Evolutionary conservation across 1,284 basidiomycete genomes (phyloP), one percentile per base, ranked within the genome.

Genomic region (Amylostereum areolatum): DNA sequence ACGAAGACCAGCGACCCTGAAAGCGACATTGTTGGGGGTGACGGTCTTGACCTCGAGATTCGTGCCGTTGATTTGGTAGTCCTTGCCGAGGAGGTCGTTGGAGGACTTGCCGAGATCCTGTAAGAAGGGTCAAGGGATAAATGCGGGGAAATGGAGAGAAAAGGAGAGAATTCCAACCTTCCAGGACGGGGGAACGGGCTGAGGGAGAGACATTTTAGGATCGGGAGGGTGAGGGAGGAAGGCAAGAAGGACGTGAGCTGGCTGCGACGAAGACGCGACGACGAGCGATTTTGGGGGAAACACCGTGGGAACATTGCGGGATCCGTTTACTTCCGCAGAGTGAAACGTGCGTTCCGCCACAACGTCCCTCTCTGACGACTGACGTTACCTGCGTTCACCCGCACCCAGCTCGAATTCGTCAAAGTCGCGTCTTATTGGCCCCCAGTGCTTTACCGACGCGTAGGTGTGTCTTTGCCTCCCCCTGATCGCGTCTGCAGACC

Each of bases 51-150:
- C 89, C 73, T 94, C 90, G 60, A 95, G 82, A 48, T 77, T 71
- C 52, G 80, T 86, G 42, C 83, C 88, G 62, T 76, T 73, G 80
- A 94, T 89, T 63, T 83, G 87, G 79, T 88, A 97, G 79, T 99
- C 97, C 80, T 90, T 95, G 71, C 78, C 78, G 61, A 99, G 80
- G 59, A 98, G 76, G 80, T 99, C 96, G 65, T 86, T 91, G 71
- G 94, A 92, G 60, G 93, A 94, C 84, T 97, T 97, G 73, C 95
- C 96, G 65, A 95, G 85, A 73, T 96, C 92, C 91, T 94, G 49
- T 36, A 53, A 9, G 47, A 6, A 7, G 8, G 12, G 25, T 3
- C 5, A 53, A 47, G 55, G 48, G 58, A 53, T 49, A 53, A 31
- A 37, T 39, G 33, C 49, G 37, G 46, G 46, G 44, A 49, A n/a